A percentile compares a stretch with the other conserved stretches of the same genome.
Evolutionary conservation across 2,329 filamentous ascomycete species (phyloP).

Genomic region (Penicillium sp.): DNA sequence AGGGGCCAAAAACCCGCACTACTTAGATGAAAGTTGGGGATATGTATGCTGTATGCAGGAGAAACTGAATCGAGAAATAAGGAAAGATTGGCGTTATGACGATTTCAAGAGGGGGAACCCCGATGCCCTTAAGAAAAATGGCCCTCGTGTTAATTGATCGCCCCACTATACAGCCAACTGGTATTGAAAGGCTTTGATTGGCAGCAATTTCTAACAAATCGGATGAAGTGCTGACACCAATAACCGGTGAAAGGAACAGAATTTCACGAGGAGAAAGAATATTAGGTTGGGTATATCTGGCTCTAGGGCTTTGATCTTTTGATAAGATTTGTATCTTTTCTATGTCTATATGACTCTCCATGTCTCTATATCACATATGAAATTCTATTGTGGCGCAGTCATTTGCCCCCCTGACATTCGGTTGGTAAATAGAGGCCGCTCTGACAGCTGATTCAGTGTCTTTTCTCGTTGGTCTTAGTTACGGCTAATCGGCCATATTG

Average conservation of each 20-base stretch:
- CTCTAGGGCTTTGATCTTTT: background rate
- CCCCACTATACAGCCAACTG: background rate
- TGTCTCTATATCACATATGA: background rate
- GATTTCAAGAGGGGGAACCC: background rate
- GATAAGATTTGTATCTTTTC: background rate
- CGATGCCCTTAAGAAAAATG: background rate
- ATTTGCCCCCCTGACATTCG: slow-evolving; percentile 8
- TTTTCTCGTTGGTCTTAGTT: background rate
- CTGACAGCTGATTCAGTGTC: slow-evolving; percentile 4
- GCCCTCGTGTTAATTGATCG: slow-evolving; percentile 12
- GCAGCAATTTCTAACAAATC: slow-evolving; percentile 9
- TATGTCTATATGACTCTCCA: background rate
- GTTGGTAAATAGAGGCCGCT: background rate
- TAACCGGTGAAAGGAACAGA: background rate
- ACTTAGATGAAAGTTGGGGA: background rate
- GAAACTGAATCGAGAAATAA: slow-evolving; percentile 3
- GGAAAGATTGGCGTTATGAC: slow-evolving; percentile 3
- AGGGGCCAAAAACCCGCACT: background rate
- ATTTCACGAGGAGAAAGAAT: background rate
- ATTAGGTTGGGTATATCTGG: slow-evolving; percentile 3
- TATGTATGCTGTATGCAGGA: background rate
- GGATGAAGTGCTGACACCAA: slow-evolving; percentile 4
- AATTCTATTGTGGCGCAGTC: slow-evolving; percentile 3
- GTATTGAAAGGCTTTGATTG: slow-evolving; percentile 1
- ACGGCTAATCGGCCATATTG: background rate